A percentile compares a stretch with the other conserved stretches of the same genome.
These are phyloP conservation scores for Deinandra increscens DNA, from an alignment of 129 eudicot species.

Conservation along the genomic window DNA sequence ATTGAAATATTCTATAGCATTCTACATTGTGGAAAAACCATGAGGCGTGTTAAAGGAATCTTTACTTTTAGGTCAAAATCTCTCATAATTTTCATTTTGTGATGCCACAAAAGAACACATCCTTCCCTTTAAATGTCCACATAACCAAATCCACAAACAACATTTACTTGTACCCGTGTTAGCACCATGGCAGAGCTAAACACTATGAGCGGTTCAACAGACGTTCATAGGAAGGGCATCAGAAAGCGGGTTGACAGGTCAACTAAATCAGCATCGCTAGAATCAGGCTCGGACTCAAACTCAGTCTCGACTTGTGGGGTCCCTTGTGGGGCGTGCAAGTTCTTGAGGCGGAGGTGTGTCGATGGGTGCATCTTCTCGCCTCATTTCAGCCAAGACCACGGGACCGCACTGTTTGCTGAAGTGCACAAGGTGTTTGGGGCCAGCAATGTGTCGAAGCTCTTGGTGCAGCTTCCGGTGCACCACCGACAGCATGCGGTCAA, in stretches of 20 bases:
- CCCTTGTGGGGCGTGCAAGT: constrained; percentile 61
- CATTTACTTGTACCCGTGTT: not conserved
- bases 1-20: constrained; percentile 13
- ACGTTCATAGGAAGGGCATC: constrained; percentile 19
- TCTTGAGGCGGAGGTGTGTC: constrained; percentile 75
- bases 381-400: constrained; percentile 72
- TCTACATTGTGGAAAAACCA: constrained; percentile 31
- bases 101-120: constrained; percentile 25
- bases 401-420: constrained; percentile 77
- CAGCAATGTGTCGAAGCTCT: constrained; percentile 78
- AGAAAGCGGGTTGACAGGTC: constrained; percentile 31
- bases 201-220: constrained; percentile 22
- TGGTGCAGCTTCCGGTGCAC: constrained; percentile 57
- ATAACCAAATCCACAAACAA: constrained; percentile 9
- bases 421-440: constrained; percentile 93
- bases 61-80: constrained; percentile 16
- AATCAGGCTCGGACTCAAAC: too few relatives aligned
- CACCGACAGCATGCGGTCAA: constrained; percentile 65
- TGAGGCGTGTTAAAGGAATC: constrained; percentile 10
- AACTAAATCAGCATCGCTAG: not conserved
- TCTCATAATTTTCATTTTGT: constrained; percentile 22
- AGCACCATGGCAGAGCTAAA: constrained; percentile 44
- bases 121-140: constrained; percentile 22
- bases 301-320: constrained; percentile 1
- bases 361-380: constrained; percentile 81